Percentiles rank a stretch among this genome's conserved stretches.
Evolutionary conservation across 2,329 filamentous ascomycete genomes (phyloP).

Genomic region (Pestalotiopsis sp.): DNA sequence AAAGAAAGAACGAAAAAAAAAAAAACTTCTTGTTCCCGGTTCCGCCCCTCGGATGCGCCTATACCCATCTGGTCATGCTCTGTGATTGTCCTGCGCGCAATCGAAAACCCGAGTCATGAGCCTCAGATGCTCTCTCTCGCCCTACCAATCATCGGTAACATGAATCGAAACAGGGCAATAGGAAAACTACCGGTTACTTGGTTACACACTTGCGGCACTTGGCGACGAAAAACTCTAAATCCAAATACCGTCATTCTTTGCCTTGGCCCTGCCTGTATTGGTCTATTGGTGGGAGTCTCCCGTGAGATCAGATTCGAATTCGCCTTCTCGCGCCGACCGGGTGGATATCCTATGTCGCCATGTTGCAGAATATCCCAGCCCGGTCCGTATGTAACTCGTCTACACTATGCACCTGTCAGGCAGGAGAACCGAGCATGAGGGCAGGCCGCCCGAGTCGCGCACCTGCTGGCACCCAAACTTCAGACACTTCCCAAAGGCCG

Average conservation of each 20-base stretch:
- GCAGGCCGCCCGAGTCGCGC: not conserved
- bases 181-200: not conserved
- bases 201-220: not conserved
- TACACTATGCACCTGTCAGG: not conserved
- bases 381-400: not conserved
- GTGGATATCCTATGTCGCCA: not conserved
- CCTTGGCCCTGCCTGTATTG: not conserved
- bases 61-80: not conserved
- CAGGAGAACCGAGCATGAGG: constrained; percentile 1
- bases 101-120: not conserved
- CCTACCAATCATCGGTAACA: not conserved
- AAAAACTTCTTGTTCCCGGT: not conserved
- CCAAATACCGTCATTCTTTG: not conserved
- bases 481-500: no score
- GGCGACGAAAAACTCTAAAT: not conserved
- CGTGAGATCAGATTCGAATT: not conserved
- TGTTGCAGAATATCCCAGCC: not conserved
- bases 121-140: not conserved
- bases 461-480: not conserved
- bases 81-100: not conserved
- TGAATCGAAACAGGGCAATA: not conserved
- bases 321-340: not conserved
- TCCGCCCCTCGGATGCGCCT: not conserved
- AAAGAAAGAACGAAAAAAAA: not conserved
- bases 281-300: not conserved